Percentiles rank a stretch among this genome's conserved stretches.
phyloP scores from a whole-genome alignment of 1,139 yeast species.

The Lodderomyces beijingensis region DNA sequence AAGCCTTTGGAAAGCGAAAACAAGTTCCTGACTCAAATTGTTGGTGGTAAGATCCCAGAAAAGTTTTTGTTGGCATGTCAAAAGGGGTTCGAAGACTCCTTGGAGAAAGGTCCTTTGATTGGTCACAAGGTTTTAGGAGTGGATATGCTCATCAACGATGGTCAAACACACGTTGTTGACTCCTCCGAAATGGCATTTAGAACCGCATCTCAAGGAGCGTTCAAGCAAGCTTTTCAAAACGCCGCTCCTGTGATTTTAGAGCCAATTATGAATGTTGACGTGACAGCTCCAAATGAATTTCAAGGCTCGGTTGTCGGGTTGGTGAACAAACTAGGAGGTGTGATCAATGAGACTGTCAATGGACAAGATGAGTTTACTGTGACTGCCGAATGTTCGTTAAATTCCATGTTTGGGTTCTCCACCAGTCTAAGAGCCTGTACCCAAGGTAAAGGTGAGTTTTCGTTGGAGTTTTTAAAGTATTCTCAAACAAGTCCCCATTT shows the following conservation, averaged over 20 bases:
- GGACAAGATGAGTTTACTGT: slow-evolving; percentile 93
- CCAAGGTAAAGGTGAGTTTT: slow-evolving; percentile 98
- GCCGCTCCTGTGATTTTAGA: slow-evolving; percentile 88
- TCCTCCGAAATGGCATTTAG: slow-evolving; percentile 94
- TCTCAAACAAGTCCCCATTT: slow-evolving; percentile 88
- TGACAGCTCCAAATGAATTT: slow-evolving; percentile 94
- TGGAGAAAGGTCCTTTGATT: slow-evolving; percentile 93
- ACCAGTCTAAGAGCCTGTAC: slow-evolving; percentile 93
- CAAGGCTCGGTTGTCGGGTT: slow-evolving; percentile 92
- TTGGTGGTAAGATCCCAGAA: slow-evolving; percentile 96
- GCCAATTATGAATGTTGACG: slow-evolving; percentile 92
- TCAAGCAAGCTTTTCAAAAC: slow-evolving; percentile 80
- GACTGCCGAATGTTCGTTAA: slow-evolving; percentile 90
- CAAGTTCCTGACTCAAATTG: slow-evolving; percentile 77
- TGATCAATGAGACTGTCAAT: slow-evolving; percentile 90
- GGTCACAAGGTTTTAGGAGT: slow-evolving; percentile 94
- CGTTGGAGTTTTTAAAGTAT: slow-evolving; percentile 90
- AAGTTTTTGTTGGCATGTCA: slow-evolving; percentile 92
- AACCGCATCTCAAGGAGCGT: slow-evolving; percentile 89
- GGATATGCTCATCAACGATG: slow-evolving; percentile 91
- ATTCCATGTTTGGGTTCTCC: slow-evolving; percentile 94
- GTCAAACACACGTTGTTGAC: slow-evolving; percentile 96
- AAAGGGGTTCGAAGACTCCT: slow-evolving; percentile 92
- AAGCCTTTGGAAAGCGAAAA: slow-evolving; percentile 64
- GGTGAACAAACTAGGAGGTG: slow-evolving; percentile 86